These are phyloP conservation scores for Wickerhamiella bombiphila DNA, from an alignment of 805 yeast species.

Conservation along the genomic window DNA sequence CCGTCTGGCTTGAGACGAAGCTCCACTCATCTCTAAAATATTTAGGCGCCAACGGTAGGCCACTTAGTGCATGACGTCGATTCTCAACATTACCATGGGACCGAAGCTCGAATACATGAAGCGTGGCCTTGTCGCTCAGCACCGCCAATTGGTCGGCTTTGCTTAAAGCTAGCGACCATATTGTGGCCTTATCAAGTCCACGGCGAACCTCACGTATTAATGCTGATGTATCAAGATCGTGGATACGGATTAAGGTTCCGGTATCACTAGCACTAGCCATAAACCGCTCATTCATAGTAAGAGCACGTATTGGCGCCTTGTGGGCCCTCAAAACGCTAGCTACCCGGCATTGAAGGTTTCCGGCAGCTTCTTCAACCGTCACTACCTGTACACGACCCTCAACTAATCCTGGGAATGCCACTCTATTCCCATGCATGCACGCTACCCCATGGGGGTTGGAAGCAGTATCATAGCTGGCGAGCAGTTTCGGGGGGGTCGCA, in stretches of 20 bases:
- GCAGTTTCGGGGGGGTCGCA: conserved; percentile 58
- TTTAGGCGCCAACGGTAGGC: conserved; percentile 49
- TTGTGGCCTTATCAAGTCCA: conserved; percentile 72
- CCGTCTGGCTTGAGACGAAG: conserved; percentile 53
- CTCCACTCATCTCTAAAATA: conserved; percentile 84
- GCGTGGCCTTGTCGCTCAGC: conserved; percentile 73
- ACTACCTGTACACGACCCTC: conserved; percentile 70
- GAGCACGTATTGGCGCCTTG: conserved; percentile 44
- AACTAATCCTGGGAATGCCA: conserved; percentile 67
- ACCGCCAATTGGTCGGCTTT: conserved; percentile 73
- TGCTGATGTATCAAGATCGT: conserved; percentile 52
- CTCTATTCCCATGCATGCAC: conserved; percentile 33
- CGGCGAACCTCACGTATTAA: conserved; percentile 74
- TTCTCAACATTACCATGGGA: conserved; percentile 15
- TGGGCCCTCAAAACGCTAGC: conserved; percentile 69
- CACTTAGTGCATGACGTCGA: conserved; percentile 50
- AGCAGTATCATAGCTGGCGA: conserved; percentile 50
- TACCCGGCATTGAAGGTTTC: too few relatives aligned
- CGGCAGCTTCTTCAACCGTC: conserved; percentile 49
- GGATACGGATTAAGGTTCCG: conserved; percentile 68
- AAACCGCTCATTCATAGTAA: conserved; percentile 50
- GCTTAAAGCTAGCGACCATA: conserved; percentile 73
- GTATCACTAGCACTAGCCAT: conserved; percentile 70
- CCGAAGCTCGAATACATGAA: conserved; percentile 64
- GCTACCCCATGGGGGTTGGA: conserved; percentile 51